A percentile compares a stretch with the other conserved stretches of the same genome.
phyloP scores from a whole-genome alignment of 768 basidiomycete species.

The Krasilnikovozyma curviuscula region DNA sequence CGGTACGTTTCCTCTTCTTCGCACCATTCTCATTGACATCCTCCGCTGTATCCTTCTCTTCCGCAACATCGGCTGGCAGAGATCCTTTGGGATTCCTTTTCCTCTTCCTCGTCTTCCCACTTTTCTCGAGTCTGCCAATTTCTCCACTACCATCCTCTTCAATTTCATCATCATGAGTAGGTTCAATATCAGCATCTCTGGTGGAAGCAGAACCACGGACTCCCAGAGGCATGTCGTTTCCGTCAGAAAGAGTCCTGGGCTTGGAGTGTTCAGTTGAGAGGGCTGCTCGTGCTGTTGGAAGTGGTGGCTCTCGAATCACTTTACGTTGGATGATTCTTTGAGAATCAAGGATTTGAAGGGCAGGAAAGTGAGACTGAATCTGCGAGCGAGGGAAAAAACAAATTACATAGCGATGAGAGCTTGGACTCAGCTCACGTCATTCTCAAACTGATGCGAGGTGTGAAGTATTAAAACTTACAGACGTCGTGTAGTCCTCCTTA shows the following conservation, averaged over 20 bases:
- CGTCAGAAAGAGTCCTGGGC: not conserved
- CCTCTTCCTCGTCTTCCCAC: not conserved
- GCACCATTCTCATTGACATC: not conserved
- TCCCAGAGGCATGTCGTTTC: not conserved
- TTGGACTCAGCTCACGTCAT: not conserved
- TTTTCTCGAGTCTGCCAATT: not conserved
- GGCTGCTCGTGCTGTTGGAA: not conserved
- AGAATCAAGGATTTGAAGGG: constrained; percentile 12
- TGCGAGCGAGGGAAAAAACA: not conserved
- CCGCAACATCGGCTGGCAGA: not conserved
- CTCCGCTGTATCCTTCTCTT: not conserved
- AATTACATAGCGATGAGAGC: not conserved
- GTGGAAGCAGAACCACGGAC: too few relatives aligned
- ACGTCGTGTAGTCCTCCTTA: constrained; percentile 4
- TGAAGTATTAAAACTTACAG: not conserved
- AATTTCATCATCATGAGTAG: not conserved
- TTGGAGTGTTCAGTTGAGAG: not conserved
- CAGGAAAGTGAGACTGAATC: constrained; percentile 6
- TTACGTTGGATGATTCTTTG: constrained; percentile 7
- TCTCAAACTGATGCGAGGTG: too few relatives aligned
- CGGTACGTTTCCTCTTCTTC: not conserved
- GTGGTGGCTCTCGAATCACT: not conserved
- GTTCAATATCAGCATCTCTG: too few relatives aligned
- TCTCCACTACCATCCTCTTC: not conserved
- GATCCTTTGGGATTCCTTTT: not conserved